Conservation (phyloP, 345 rosid genomes). For the Salix dunnii region DNA sequence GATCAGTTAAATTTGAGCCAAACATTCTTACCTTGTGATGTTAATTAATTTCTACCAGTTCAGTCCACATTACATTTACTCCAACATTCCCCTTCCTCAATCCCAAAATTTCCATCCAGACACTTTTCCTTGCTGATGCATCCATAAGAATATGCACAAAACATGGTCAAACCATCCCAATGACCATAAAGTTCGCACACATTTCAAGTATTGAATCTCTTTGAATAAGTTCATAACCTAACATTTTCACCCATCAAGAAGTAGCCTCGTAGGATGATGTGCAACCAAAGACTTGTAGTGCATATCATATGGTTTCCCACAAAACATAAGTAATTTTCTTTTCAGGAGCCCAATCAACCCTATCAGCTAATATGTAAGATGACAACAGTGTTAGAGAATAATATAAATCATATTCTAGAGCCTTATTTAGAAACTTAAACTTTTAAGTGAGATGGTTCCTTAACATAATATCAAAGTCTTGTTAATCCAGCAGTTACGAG, state of each 20-base stretch:
- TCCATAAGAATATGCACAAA: too few species aligned
- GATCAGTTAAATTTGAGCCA: background rate
- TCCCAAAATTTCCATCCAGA: background rate
- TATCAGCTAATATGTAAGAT: background rate
- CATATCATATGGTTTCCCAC: background rate
- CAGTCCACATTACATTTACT: background rate
- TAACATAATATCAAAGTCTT: too few species aligned
- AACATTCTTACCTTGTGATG: background rate
- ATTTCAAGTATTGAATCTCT: too few species aligned
- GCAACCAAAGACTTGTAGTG: background rate
- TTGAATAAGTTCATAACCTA: background rate
- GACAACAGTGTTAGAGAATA: too few species aligned
- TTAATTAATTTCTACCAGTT: background rate
- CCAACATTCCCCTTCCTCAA: too few species aligned
- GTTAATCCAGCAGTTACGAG: too few species aligned
- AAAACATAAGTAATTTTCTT: constrained; percentile 6
- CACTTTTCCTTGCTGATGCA: background rate
- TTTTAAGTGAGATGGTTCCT: too few species aligned
- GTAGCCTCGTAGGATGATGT: background rate
- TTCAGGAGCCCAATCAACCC: background rate
- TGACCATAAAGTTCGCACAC: too few species aligned
- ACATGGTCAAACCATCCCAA: too few species aligned
- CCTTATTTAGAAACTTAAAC: too few species aligned
- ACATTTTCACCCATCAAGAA: background rate
- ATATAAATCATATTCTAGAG: too few species aligned